Evolutionary conservation across 2,329 filamentous ascomycete genomes (phyloP).

Genomic region (Penicillium concentricum): DNA sequence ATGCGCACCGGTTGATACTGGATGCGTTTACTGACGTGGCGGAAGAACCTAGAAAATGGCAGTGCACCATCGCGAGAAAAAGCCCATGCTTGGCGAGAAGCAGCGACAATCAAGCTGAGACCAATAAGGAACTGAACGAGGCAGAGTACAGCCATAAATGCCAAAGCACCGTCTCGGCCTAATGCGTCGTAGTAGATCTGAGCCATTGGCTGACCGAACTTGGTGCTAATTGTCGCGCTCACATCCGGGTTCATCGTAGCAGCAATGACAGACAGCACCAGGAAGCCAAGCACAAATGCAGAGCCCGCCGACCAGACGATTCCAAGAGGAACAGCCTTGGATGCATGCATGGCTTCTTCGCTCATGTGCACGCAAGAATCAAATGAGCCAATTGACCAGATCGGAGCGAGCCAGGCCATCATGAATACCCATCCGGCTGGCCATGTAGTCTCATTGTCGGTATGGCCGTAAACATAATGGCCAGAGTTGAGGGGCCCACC

Average conservation of each 20-base stretch:
- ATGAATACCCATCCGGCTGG: constrained; percentile 60
- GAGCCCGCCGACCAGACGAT: constrained; percentile 49
- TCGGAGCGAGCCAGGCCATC: constrained; percentile 59
- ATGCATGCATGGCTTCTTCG: constrained; percentile 61
- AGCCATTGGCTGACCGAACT: constrained; percentile 61
- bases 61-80: constrained; percentile 63
- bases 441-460: constrained; percentile 60
- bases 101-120: constrained; percentile 57
- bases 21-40: constrained; percentile 54
- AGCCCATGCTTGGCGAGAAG: constrained; percentile 62
- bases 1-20: constrained; percentile 59
- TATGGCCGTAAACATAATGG: constrained; percentile 56
- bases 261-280: constrained; percentile 59
- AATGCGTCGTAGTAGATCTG: constrained; percentile 62
- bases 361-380: constrained; percentile 61
- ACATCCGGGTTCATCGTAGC: constrained; percentile 56
- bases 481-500: constrained; percentile 35
- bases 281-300: constrained; percentile 50
- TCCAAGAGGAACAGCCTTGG: constrained; percentile 58
- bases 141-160: constrained; percentile 59
- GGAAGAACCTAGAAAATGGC: constrained; percentile 59
- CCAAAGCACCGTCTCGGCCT: constrained; percentile 59
- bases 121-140: constrained; percentile 64
- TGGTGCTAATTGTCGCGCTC: constrained; percentile 47
- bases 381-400: constrained; percentile 59